Base-by-base conservation (phyloP, 768 basidiomycete genomes). In the Mycena chlorophos region DNA sequence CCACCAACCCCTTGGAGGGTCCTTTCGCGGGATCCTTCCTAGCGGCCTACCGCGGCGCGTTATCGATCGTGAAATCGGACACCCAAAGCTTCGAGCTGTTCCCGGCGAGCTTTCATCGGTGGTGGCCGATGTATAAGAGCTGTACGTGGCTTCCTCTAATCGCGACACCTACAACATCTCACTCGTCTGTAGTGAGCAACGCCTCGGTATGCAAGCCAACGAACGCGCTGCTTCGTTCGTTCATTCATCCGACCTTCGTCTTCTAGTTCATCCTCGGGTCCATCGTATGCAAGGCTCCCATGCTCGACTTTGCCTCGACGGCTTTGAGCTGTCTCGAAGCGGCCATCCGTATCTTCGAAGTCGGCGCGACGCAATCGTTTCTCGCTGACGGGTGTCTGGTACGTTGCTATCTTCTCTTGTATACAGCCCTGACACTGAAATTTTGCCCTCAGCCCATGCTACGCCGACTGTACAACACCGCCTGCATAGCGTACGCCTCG, bases 261-360 rank as follows among this genome's bases (percentile, higher is more conserved):
- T 10, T 42, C 20, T 22, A 49, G 48, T 49, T 49, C 25, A 49
- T 49, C 22, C 30, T 49, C 28, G 48, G 48, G 27, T 49, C 48
- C 26, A 31, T 49, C 25, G 48, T 34, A 5, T 30, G 28, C n/a
- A 49, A 49, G 23, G 8, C 28, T 4, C 48, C 48, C 6, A 29
- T 5, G 14, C 14, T 25, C 4, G 48, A 28, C 5, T 30, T 49
- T 20, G 48, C 48, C 5, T 10, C 48, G 28, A 25, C 30, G 17
- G 48, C 48, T 5, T 26, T 49, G 28, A 8, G 14, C 8, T 17
- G 10, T 5, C 22, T 49, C 6, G 10, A 31, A 4, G 19, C 13
- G 17, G 48, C 48, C 14, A 17, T 49, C 6, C 17, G 14, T 12
- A 4, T 30, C 3, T 4, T 49, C 5, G 48, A 49, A 14, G 22